Conservation (phyloP, 192 early-diverging fungal genomes). For the Podila minutissima region DNA sequence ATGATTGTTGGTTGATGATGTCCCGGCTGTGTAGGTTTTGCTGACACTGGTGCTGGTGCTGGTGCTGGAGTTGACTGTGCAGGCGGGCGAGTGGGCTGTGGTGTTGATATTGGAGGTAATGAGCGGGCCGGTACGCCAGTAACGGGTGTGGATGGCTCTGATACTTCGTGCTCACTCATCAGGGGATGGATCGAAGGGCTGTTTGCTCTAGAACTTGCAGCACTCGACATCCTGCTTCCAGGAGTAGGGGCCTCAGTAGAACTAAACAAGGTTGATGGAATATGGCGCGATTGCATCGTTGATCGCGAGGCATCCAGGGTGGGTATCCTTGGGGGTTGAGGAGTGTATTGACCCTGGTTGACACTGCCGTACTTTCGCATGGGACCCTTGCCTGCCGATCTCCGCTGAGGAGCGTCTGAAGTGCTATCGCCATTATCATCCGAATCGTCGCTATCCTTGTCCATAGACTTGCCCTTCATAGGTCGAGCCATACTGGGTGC, state of each 20-base stretch:
- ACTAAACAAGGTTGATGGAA: background rate
- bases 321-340: background rate
- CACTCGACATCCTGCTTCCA: slow-evolving; percentile 29
- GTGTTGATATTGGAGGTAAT: slow-evolving; percentile 2
- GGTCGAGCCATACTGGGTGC: slow-evolving; percentile 31
- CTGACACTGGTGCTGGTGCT: background rate
- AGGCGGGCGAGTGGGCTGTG: slow-evolving; percentile 15
- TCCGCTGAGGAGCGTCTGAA: slow-evolving; percentile 11
- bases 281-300: background rate
- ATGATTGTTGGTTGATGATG: slow-evolving; percentile 42
- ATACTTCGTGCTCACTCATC: slow-evolving; percentile 32
- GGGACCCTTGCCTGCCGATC: slow-evolving; percentile 39
- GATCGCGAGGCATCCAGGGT: background rate
- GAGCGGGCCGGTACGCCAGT: slow-evolving; percentile 6
- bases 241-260: background rate
- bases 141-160: slow-evolving; percentile 26
- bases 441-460: slow-evolving; percentile 36
- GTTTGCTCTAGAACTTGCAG: slow-evolving; percentile 31
- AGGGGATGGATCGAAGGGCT: slow-evolving; percentile 39
- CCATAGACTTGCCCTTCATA: slow-evolving; percentile 19
- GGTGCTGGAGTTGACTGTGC: slow-evolving; percentile 3
- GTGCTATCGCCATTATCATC: slow-evolving; percentile 23
- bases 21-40: background rate
- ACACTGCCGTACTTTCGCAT: slow-evolving; percentile 42
- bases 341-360: slow-evolving; percentile 14